A percentile compares a stretch with the other conserved stretches of the same genome.
These are phyloP conservation scores for Kodamaea derodonti DNA, from an alignment of 1,139 yeast species.

Conservation along the genomic window DNA sequence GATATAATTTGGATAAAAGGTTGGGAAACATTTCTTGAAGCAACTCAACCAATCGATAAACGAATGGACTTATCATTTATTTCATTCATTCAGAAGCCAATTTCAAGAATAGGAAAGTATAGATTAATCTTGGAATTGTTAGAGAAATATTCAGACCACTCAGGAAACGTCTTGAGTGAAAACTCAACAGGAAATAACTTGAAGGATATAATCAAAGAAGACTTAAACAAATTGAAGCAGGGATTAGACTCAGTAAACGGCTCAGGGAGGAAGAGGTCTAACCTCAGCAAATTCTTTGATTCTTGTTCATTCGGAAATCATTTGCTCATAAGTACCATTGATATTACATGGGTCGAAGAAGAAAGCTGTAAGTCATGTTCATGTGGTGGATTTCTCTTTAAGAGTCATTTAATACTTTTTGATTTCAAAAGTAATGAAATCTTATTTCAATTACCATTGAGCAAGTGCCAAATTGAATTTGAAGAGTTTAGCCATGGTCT, in stretches of 20 bases:
- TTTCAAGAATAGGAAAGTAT: conserved; percentile 49
- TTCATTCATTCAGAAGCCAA: conserved; percentile 53
- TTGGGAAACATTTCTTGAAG: conserved; percentile 38
- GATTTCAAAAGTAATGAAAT: conserved; percentile 25
- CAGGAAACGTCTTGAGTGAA: no score
- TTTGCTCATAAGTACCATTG: conserved; percentile 36
- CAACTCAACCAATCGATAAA: conserved; percentile 32
- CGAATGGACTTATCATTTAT: conserved; percentile 43
- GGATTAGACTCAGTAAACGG: conserved; percentile 13
- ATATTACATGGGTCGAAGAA: conserved; percentile 34
- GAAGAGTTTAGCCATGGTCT: conserved; percentile 36
- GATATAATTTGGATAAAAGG: conserved; percentile 18
- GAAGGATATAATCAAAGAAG: conserved; percentile 5
- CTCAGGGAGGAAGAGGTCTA: conserved; percentile 7
- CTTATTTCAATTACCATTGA: conserved; percentile 47
- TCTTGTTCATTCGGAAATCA: conserved; percentile 38
- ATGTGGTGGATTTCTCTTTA: conserved; percentile 45
- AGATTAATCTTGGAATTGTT: conserved; percentile 45
- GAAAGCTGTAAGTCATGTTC: conserved; percentile 15
- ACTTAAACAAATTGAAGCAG: conserved; percentile 14
- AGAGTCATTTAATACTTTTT: conserved; percentile 42
- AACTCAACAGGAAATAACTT: no score
- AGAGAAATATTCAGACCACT: conserved; percentile 17
- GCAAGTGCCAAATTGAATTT: conserved; percentile 26
- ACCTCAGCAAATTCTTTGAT: conserved; percentile 11